These are phyloP conservation scores for Abortiporus biennis DNA, from an alignment of 1,284 basidiomycete species.

Conservation along the genomic window DNA sequence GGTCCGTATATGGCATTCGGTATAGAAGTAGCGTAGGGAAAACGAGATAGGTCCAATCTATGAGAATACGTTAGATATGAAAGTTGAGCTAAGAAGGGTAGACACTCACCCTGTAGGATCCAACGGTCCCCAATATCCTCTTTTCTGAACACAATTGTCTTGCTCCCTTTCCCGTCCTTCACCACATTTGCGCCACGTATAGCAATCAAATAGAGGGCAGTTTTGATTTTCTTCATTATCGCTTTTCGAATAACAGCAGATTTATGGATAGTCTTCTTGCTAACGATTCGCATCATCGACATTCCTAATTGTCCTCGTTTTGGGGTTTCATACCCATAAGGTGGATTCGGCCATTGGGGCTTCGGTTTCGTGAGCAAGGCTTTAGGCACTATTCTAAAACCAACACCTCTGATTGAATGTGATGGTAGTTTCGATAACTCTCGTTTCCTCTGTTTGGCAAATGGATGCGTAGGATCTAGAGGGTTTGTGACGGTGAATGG, in stretches of 20 bases:
- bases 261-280: slow-evolving; percentile 15
- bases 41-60: slow-evolving; percentile 43
- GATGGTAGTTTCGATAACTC: no score
- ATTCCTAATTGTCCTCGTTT: slow-evolving; percentile 15
- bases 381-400: slow-evolving; percentile 21
- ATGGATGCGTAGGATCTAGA: slow-evolving; percentile 5
- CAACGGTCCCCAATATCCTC: slow-evolving; percentile 19
- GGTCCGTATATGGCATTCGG: slow-evolving; percentile 34
- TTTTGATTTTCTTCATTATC: slow-evolving; percentile 29
- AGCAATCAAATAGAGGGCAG: slow-evolving; percentile 32
- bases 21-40: slow-evolving; percentile 31
- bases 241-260: slow-evolving; percentile 15
- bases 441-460: background rate
- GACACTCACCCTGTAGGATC: slow-evolving; percentile 31
- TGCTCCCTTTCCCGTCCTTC: slow-evolving; percentile 17
- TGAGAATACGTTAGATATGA: background rate
- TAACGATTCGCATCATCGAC: slow-evolving; percentile 18
- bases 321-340: slow-evolving; percentile 11
- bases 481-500: slow-evolving; percentile 1
- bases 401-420: background rate
- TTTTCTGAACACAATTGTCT: slow-evolving; percentile 23
- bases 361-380: slow-evolving; percentile 15
- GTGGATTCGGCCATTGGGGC: slow-evolving; percentile 17
- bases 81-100: background rate
- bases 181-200: slow-evolving; percentile 30